Conservation (phyloP, 306 rosid species). For the Heteromeles arbutifolia region DNA sequence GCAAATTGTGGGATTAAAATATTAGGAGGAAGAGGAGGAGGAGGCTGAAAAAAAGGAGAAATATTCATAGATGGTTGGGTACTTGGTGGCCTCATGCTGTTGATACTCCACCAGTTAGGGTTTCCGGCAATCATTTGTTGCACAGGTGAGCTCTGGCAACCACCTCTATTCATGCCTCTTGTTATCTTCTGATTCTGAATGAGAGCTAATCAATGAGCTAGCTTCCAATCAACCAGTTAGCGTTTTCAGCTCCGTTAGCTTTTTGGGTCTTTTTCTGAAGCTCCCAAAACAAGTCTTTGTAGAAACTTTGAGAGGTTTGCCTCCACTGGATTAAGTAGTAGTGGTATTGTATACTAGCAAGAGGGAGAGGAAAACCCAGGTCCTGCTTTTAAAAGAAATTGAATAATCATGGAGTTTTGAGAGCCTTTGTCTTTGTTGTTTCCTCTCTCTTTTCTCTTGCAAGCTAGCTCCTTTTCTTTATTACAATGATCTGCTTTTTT, state of each 20-base stretch:
- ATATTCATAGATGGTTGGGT: slow-evolving; percentile 11
- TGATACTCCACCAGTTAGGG: slow-evolving; percentile 94
- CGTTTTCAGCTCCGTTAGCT: background rate
- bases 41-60: slow-evolving; percentile 52
- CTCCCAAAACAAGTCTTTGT: slow-evolving; percentile 38
- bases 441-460: slow-evolving; percentile 24
- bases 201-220: background rate
- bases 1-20: slow-evolving; percentile 17
- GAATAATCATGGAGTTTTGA: slow-evolving; percentile 70
- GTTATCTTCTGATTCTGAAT: background rate
- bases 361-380: slow-evolving; percentile 16
- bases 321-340: slow-evolving; percentile 45
- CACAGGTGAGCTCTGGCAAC: slow-evolving; percentile 73
- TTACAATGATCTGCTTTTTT: slow-evolving; percentile 29
- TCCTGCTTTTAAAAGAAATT: slow-evolving; percentile 44
- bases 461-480: slow-evolving; percentile 1
- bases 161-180: slow-evolving; percentile 66
- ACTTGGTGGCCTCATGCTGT: slow-evolving; percentile 44
- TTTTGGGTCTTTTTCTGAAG: slow-evolving; percentile 21
- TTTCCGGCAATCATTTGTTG: slow-evolving; percentile 91
- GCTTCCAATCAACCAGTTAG: background rate
- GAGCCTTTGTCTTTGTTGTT: slow-evolving; percentile 45
- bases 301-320: slow-evolving; percentile 57
- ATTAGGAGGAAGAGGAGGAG: slow-evolving; percentile 26
- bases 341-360: background rate